Conservation (phyloP, 768 basidiomycete genomes). For the Lactifluus subvellereus region DNA sequence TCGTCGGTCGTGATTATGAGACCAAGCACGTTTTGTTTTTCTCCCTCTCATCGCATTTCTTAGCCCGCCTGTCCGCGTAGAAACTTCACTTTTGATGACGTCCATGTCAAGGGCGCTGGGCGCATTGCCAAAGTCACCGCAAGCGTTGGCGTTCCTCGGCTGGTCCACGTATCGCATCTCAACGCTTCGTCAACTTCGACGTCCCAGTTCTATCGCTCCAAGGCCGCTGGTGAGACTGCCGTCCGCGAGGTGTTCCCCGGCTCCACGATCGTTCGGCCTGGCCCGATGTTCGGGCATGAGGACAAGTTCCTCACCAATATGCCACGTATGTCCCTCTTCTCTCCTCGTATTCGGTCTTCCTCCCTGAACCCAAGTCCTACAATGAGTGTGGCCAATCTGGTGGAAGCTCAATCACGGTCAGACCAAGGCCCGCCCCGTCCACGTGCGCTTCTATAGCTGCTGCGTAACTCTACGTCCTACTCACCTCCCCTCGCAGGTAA, state of each 20-base stretch:
- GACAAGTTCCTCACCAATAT: constrained; percentile 92
- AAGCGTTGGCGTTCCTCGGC: constrained; percentile 68
- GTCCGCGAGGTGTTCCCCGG: constrained; percentile 78
- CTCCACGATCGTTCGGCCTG: constrained; percentile 83
- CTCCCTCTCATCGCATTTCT: background rate
- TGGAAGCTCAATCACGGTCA: constrained; percentile 88
- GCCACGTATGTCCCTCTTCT: constrained; percentile 55
- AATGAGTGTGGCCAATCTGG: constrained; percentile 80
- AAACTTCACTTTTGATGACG: constrained; percentile 80
- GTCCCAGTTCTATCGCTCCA: constrained; percentile 82
- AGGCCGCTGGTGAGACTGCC: constrained; percentile 83
- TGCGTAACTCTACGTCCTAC: constrained; percentile 1
- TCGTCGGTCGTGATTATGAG: constrained; percentile 89
- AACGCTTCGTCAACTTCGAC: constrained; percentile 77
- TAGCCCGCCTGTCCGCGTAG: constrained; percentile 36
- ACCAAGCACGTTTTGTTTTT: constrained; percentile 63
- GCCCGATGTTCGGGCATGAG: constrained; percentile 86
- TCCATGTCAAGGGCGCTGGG: constrained; percentile 78
- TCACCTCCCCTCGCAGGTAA: constrained; percentile 46
- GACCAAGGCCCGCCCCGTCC: constrained; percentile 86
- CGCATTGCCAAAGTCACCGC: constrained; percentile 81
- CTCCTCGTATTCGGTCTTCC: constrained; percentile 21
- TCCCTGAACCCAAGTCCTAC: constrained; percentile 10
- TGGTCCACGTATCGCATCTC: constrained; percentile 93
- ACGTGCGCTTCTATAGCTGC: constrained; percentile 49